phyloP scores from a whole-genome alignment of 176 grass and related monocot species.

The Cenchrus americanus region DNA sequence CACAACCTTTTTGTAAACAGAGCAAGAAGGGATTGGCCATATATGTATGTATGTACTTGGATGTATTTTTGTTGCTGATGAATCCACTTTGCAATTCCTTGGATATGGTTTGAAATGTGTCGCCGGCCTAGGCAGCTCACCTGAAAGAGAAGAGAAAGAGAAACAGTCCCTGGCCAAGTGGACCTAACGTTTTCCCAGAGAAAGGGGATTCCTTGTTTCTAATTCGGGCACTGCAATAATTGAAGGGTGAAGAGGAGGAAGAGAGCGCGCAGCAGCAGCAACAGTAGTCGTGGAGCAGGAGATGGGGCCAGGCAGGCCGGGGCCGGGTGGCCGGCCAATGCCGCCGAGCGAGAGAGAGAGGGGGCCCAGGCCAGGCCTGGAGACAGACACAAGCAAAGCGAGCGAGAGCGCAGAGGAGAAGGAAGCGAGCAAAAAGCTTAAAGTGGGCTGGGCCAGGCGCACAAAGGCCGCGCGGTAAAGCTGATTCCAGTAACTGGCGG shows the following conservation, averaged over 20 bases:
- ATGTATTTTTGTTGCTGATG: background rate
- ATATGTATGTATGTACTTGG: no score
- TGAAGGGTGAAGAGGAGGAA: slow-evolving; percentile 26
- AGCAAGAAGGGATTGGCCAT: background rate
- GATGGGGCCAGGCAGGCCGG: background rate
- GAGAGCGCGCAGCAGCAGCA: background rate
- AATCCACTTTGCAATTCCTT: background rate
- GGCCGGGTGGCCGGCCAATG: background rate
- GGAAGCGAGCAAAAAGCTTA: no score
- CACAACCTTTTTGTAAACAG: no score
- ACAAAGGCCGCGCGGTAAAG: no score
- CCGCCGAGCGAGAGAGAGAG: background rate
- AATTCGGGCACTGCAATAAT: slow-evolving; percentile 64
- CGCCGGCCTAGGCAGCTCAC: slow-evolving; percentile 14
- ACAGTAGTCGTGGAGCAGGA: background rate
- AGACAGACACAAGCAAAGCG: no score
- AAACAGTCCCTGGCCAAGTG: slow-evolving; percentile 20
- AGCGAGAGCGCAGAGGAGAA: no score
- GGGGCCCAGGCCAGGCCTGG: no score
- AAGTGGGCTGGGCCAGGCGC: no score
- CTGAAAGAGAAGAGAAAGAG: slow-evolving; percentile 9
- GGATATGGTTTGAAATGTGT: slow-evolving; percentile 23
- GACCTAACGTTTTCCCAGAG: slow-evolving; percentile 29
- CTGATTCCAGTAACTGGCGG: no score
- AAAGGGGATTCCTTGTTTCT: slow-evolving; percentile 77